Percentiles rank a stretch among this genome's conserved stretches.
These are phyloP conservation scores for Goniomonas avonlea DNA, from an alignment of 78 protist species.

Conservation along the genomic window DNA sequence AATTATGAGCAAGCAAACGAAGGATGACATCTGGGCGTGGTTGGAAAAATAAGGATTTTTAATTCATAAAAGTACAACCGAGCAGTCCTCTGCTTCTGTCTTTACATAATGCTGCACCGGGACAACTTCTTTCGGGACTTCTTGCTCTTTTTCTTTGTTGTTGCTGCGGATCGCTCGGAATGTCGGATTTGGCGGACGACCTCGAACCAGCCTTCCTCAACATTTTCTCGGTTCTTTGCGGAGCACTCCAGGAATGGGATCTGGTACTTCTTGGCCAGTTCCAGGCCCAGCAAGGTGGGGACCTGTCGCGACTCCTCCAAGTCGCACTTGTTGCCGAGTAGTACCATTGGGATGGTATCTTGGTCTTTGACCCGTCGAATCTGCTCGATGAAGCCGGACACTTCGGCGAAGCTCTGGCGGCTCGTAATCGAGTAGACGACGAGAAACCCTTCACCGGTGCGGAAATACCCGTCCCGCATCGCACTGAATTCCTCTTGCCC, in stretches of 20 bases:
- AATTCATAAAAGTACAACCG: too few relatives aligned
- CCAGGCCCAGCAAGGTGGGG: constrained; percentile 40
- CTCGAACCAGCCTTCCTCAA: constrained; percentile 57
- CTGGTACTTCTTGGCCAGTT: constrained; percentile 50
- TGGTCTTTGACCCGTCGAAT: constrained; percentile 18
- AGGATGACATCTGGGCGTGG: too few relatives aligned
- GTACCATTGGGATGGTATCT: background rate
- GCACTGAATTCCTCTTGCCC: constrained; percentile 49
- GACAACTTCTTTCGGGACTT: too few relatives aligned
- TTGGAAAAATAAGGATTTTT: too few relatives aligned
- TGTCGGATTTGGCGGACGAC: constrained; percentile 46
- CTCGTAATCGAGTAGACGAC: constrained; percentile 41
- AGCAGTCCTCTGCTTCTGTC: too few relatives aligned
- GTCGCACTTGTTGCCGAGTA: constrained; percentile 31
- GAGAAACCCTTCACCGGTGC: constrained; percentile 50
- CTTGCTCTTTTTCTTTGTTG: too few relatives aligned
- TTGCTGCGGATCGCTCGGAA: too few relatives aligned
- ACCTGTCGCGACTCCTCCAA: constrained; percentile 48
- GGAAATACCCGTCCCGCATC: constrained; percentile 37
- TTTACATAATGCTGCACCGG: too few relatives aligned
- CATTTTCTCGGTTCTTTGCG: constrained; percentile 58
- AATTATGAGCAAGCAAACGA: too few relatives aligned
- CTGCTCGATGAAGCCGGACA: background rate
- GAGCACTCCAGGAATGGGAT: constrained; percentile 67
- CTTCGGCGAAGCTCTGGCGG: constrained; percentile 30